phyloP scores from a whole-genome alignment of 2,329 filamentous ascomycete genomes.

The Pseudonectria foliicola region DNA sequence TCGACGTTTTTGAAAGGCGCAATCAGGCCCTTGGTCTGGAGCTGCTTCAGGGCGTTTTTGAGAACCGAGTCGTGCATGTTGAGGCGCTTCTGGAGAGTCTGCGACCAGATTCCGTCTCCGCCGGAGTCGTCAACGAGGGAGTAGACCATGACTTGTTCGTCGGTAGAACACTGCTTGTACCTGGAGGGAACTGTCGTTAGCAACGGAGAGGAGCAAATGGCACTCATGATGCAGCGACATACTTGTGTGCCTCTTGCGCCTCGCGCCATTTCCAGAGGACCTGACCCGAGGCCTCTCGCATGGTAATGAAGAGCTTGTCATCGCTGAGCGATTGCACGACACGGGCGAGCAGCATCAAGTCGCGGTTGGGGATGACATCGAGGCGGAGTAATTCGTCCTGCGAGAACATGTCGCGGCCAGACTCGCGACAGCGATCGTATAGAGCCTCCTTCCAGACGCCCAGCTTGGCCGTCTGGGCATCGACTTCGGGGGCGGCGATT shows the following conservation, averaged over 20 bases:
- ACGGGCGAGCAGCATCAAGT: slow-evolving; percentile 46
- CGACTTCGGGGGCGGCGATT: slow-evolving; percentile 21
- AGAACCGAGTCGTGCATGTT: slow-evolving; percentile 80
- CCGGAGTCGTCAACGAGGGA: slow-evolving; percentile 80
- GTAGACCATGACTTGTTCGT: slow-evolving; percentile 81
- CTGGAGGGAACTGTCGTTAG: slow-evolving; percentile 29
- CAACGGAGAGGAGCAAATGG: neutral
- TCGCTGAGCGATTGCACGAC: slow-evolving; percentile 52
- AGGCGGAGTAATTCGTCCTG: slow-evolving; percentile 53
- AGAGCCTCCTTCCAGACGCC: slow-evolving; percentile 48
- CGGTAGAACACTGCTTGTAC: slow-evolving; percentile 53
- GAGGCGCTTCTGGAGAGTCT: slow-evolving; percentile 70
- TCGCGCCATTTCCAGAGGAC: slow-evolving; percentile 51
- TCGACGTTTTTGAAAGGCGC: slow-evolving; percentile 88
- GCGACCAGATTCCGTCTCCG: slow-evolving; percentile 83
- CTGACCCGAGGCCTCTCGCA: slow-evolving; percentile 33
- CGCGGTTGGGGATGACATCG: slow-evolving; percentile 49
- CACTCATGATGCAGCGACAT: slow-evolving; percentile 13
- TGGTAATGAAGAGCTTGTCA: slow-evolving; percentile 50
- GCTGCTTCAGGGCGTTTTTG: slow-evolving; percentile 72
- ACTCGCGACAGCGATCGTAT: slow-evolving; percentile 48
- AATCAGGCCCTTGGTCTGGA: slow-evolving; percentile 77
- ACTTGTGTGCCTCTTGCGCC: slow-evolving; percentile 56
- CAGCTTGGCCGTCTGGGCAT: slow-evolving; percentile 35
- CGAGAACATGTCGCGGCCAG: slow-evolving; percentile 45